These are phyloP conservation scores for Colletotrichum chrysophilum DNA, from an alignment of 2,329 filamentous ascomycete genomes.

Conservation along the genomic window DNA sequence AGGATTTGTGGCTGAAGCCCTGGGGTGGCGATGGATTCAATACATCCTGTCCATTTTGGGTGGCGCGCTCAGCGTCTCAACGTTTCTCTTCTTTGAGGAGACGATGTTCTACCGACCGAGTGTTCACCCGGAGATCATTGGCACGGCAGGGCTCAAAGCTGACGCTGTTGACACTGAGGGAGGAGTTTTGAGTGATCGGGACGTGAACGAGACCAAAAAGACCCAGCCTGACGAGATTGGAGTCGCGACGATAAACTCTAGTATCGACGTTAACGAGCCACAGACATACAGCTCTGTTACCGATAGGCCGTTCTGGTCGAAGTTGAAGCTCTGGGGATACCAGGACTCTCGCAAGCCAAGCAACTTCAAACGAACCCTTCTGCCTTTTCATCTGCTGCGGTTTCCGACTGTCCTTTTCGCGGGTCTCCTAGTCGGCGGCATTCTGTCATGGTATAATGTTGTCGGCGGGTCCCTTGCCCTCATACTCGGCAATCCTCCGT, in stretches of 20 bases:
- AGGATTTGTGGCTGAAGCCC: conserved; percentile 24
- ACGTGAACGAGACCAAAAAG: not conserved
- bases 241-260: not conserved
- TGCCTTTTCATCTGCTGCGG: not conserved
- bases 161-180: not conserved
- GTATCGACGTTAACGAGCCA: not conserved
- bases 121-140: not conserved
- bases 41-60: conserved; percentile 26
- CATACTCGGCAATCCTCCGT: conserved; percentile 26
- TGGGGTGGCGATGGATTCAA: conserved; percentile 30
- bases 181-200: not conserved
- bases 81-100: conserved; percentile 29
- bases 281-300: not conserved
- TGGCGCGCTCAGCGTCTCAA: conserved; percentile 6
- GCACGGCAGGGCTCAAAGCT: not conserved
- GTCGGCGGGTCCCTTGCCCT: conserved; percentile 25
- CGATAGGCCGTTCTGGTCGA: not conserved
- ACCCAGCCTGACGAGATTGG: not conserved
- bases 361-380: not conserved
- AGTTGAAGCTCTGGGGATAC: not conserved
- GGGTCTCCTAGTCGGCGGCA: conserved; percentile 27
- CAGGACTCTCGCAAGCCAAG: not conserved
- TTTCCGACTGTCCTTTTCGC: conserved; percentile 27
- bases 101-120: conserved; percentile 26
- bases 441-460: conserved; percentile 27